phyloP scores from a whole-genome alignment of 139 green algal genomes.

The Chlamydomonas incerta region DNA sequence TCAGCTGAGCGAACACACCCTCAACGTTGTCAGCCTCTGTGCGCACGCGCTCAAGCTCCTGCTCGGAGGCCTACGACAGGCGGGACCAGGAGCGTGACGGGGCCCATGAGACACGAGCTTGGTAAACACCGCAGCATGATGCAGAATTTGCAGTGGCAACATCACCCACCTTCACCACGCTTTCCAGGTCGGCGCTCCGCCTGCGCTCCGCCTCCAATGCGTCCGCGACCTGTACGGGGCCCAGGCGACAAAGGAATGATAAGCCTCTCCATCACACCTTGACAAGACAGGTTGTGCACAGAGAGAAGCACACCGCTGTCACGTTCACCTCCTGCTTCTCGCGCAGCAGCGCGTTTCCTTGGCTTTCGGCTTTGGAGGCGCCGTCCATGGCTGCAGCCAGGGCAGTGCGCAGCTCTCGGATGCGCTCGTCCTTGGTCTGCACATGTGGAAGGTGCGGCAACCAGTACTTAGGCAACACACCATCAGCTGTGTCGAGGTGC shows the following conservation, averaged over 20 bases:
- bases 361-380: neutral
- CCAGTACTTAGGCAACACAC: no score
- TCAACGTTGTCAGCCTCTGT: neutral
- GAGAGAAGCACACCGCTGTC: neutral
- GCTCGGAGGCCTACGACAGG: neutral
- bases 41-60: neutral
- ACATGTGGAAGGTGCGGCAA: neutral
- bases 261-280: no score
- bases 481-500: no score
- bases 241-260: no score
- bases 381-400: conserved; percentile 35
- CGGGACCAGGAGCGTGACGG: no score
- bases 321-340: conserved; percentile 30
- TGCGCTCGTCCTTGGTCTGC: conserved; percentile 51
- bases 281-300: no score
- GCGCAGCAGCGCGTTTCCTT: neutral
- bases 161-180: neutral
- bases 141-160: no score
- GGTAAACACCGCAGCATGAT: no score
- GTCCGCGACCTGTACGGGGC: neutral
- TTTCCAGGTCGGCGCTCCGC: neutral
- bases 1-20: neutral
- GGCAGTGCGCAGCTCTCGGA: conserved; percentile 54
- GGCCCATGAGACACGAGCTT: no score
- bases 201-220: conserved; percentile 1